These are phyloP conservation scores for Colletotrichum sp. DNA, from an alignment of 2,329 filamentous ascomycete species.

Conservation along the genomic window DNA sequence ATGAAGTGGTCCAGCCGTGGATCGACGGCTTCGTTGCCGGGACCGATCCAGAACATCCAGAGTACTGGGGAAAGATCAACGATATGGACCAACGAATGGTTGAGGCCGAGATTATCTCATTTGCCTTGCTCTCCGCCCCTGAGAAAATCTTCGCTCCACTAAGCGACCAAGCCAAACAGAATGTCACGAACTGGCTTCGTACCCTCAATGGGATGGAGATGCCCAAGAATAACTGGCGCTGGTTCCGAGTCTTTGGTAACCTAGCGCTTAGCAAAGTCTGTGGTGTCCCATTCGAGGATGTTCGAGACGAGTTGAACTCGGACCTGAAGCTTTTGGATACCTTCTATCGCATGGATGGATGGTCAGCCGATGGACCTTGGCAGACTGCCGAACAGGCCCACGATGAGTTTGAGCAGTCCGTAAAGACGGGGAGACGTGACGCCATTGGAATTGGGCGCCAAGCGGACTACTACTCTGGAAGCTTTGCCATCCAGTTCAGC, in stretches of 20 bases:
- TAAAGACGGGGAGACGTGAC: conserved; percentile 26
- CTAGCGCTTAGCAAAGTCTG: conserved; percentile 48
- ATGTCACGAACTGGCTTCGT: conserved; percentile 45
- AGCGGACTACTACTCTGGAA: conserved; percentile 58
- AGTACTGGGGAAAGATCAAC: conserved; percentile 53
- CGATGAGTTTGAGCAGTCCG: conserved; percentile 12
- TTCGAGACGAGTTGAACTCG: conserved; percentile 40
- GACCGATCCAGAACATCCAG: conserved; percentile 34
- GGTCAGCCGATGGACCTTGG: conserved; percentile 53
- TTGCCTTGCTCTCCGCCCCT: conserved; percentile 50
- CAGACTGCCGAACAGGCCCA: conserved; percentile 27
- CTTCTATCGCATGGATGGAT: conserved; percentile 50
- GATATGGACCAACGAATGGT: conserved; percentile 59
- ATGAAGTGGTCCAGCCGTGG: conserved; percentile 31
- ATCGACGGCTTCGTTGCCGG: conserved; percentile 33
- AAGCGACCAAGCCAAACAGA: conserved; percentile 30
- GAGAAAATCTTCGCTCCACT: conserved; percentile 36
- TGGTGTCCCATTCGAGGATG: conserved; percentile 36
- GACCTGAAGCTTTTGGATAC: conserved; percentile 49
- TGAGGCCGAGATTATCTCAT: conserved; percentile 56
- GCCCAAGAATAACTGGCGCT: conserved; percentile 56
- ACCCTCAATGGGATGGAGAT: conserved; percentile 49
- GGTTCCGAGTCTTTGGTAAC: conserved; percentile 57
- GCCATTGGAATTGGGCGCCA: conserved; percentile 35
- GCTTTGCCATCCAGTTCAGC: conserved; percentile 58